These are phyloP conservation scores for Bolboschoenoplectus hybrid DNA, from an alignment of 202 grass and related monocot species.

Conservation along the genomic window DNA sequence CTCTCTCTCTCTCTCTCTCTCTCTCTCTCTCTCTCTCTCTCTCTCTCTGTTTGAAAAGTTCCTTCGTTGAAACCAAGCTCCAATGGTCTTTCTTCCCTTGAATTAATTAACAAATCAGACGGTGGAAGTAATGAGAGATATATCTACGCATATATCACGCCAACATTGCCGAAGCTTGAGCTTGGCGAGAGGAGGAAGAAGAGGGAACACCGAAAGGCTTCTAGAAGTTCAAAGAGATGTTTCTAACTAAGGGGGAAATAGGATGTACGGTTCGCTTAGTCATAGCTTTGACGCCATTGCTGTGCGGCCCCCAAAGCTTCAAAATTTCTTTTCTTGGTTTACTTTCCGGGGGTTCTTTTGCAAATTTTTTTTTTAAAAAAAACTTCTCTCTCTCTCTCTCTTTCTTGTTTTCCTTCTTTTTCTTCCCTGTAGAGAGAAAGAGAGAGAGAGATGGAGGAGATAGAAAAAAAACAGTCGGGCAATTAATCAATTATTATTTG, in stretches of 20 bases:
- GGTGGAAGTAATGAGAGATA: slow-evolving; percentile 24
- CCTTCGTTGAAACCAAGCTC: slow-evolving; percentile 14
- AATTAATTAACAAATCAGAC: slow-evolving; percentile 18
- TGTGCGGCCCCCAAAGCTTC: too few species aligned
- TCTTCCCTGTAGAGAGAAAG: background rate
- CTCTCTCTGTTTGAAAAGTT: slow-evolving; percentile 3
- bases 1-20: background rate
- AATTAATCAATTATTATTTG: slow-evolving; percentile 32
- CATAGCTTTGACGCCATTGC: slow-evolving; percentile 30
- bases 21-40: background rate
- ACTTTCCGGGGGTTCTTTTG: background rate
- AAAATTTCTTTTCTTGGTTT: background rate
- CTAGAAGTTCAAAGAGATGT: slow-evolving; percentile 36
- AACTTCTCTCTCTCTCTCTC: background rate
- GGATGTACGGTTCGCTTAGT: background rate
- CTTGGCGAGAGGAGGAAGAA: background rate
- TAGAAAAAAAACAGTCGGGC: background rate
- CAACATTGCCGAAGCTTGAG: slow-evolving; percentile 23
- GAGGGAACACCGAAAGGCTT: background rate
- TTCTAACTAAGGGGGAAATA: background rate
- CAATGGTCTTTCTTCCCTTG: background rate
- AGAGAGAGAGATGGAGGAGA: background rate
- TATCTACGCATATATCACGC: slow-evolving; percentile 11
- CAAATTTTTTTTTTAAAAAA: background rate
- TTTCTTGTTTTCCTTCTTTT: background rate